Evolutionary conservation across 2,329 filamentous ascomycete genomes (phyloP), one percentile per base, ranked within the genome.

Genomic region (Herpotrichia juniperi): DNA sequence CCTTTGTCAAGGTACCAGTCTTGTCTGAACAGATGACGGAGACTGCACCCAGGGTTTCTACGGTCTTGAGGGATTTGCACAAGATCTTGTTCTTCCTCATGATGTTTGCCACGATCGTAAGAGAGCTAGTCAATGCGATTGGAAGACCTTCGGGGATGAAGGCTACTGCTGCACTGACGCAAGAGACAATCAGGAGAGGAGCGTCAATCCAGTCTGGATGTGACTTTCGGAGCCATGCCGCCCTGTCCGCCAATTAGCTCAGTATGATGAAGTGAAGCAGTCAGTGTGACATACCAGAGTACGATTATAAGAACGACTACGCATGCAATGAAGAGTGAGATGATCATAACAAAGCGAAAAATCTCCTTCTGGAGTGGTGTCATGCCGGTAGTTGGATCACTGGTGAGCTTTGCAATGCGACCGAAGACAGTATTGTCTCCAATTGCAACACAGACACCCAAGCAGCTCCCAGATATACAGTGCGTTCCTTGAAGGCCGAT

Each of bases 401-500:
- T 89, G 0, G 89, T 90, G 45, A 92, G 76, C 57, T 86, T 85
- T 1, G 89, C 88, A 58, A 93, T 89, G 42, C 86, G 83, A 8
- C 89, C 89, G 70, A 93, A 91, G 19, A 93, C 86, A 0, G 89
- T 91, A 12, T 76, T 78, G 66, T 91, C 87, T 8, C 88, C 89
- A 0, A 86, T 92, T 1, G 85, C 84, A 10, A 93, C 85, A 1
- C 90, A 87, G 9, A 92, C 74, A 16, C 87, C 89, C 12, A 81
- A 77, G 46, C 83, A 86, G 19, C 78, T 85, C 2, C 89, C 89
- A 6, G 85, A 86, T 3, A 89, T 84, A 59, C 88, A 91, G 63
- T 92, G 88, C 0, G 89, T 91, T n/a, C 90, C 89, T 66, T 91
- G 88, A 9, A 93, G 79, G 19, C 88, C 89, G 47, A 93, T 90